Evolutionary conservation across 2,329 filamentous ascomycete species (phyloP).

Genomic region (Gaeumannomyces sp.): DNA sequence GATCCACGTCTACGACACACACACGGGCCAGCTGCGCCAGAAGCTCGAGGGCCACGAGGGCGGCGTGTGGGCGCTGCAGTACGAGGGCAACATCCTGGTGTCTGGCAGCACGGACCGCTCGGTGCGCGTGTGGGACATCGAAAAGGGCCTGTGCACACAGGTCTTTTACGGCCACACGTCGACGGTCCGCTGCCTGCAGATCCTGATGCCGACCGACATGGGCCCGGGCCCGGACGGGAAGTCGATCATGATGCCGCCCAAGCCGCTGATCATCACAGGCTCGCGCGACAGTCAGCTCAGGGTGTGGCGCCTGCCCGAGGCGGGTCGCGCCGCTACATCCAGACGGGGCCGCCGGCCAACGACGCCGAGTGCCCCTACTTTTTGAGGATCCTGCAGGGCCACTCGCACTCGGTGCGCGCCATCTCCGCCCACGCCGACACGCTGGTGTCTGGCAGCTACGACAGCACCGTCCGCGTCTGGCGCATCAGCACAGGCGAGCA

Average conservation of each 20-base stretch:
- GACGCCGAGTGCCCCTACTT: conserved; percentile 89
- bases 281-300: conserved; percentile 90
- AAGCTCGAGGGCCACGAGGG: conserved; percentile 91
- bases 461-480: conserved; percentile 93
- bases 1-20: conserved; percentile 97
- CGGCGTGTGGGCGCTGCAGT: conserved; percentile 95
- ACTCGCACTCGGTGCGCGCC: conserved; percentile 88
- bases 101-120: conserved; percentile 95
- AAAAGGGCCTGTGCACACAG: conserved; percentile 85
- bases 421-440: conserved; percentile 94
- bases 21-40: conserved; percentile 77
- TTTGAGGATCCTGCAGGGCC: conserved; percentile 76
- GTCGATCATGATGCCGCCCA: conserved; percentile 82
- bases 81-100: conserved; percentile 89
- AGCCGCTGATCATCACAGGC: conserved; percentile 94
- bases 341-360: conserved; percentile 67
- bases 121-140: conserved; percentile 99
- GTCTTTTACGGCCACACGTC: conserved; percentile 97
- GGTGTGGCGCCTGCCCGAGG: conserved; percentile 87
- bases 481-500: conserved; percentile 92
- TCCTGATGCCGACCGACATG: conserved; percentile 78
- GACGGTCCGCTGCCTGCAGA: conserved; percentile 91
- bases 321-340: conserved; percentile 73
- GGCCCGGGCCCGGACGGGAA: conserved; percentile 65
- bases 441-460: conserved; percentile 95